Conservation (phyloP, 306 rosid species). For the Gynostemma pentaphyllum region DNA sequence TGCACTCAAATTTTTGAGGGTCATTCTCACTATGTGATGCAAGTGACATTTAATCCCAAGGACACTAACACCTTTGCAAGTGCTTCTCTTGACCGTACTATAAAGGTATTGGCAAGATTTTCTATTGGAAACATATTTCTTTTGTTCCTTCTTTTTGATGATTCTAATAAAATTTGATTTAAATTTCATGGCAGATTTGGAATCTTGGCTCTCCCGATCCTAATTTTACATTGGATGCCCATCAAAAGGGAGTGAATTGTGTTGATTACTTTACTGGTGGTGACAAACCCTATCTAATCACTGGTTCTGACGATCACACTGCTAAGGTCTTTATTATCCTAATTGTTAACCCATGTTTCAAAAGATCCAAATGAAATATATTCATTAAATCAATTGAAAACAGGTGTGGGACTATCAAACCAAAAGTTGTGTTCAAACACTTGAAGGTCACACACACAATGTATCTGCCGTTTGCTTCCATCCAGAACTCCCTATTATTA, state of each 20-base stretch:
- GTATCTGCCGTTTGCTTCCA: slow-evolving; percentile 97
- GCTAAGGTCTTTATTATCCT: slow-evolving; percentile 55
- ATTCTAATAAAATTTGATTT: not conserved
- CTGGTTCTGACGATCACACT: slow-evolving; percentile 97
- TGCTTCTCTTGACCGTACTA: slow-evolving; percentile 98
- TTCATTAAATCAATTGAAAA: slow-evolving; percentile 19
- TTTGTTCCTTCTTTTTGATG: not conserved
- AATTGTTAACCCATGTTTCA: not conserved
- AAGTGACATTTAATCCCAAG: slow-evolving; percentile 96
- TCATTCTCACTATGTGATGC: slow-evolving; percentile 96
- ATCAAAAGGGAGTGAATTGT: slow-evolving; percentile 88
- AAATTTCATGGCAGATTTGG: slow-evolving; percentile 58
- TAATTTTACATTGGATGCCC: slow-evolving; percentile 95
- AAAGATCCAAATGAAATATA: not conserved
- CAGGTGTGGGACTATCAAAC: slow-evolving; percentile 99
- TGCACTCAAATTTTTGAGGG: slow-evolving; percentile 99
- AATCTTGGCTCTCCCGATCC: slow-evolving; percentile 96
- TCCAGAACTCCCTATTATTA: slow-evolving; percentile 90
- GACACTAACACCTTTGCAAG: slow-evolving; percentile 99
- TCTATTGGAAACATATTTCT: slow-evolving; percentile 8
- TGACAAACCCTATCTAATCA: slow-evolving; percentile 86
- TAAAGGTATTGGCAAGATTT: slow-evolving; percentile 43
- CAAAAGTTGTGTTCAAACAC: slow-evolving; percentile 96
- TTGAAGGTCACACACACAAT: slow-evolving; percentile 99
- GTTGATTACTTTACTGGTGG: slow-evolving; percentile 99